These are phyloP conservation scores for Rhododendron simsii DNA, from an alignment of 148 eudicot species.

Conservation along the genomic window DNA sequence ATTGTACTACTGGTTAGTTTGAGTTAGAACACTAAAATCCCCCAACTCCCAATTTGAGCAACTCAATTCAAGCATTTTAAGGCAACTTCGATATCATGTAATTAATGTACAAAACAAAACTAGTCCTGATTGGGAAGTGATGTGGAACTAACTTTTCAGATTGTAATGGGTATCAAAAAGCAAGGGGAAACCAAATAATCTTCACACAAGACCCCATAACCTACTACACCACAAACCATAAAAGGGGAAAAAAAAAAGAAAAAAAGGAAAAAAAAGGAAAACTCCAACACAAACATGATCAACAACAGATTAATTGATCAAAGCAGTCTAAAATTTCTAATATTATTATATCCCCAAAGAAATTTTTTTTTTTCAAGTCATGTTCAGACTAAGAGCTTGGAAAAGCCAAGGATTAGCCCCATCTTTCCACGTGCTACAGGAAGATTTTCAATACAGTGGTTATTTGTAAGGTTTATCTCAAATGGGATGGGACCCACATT, in stretches of 20 bases:
- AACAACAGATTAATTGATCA: background rate
- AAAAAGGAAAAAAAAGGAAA: background rate
- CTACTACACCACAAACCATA: background rate
- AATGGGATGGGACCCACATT: no score
- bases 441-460: no score
- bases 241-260: background rate
- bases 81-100: background rate
- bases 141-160: background rate
- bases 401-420: slow-evolving; percentile 78
- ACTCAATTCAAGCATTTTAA: background rate
- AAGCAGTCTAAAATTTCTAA: background rate
- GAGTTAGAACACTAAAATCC: no score
- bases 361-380: slow-evolving; percentile 28
- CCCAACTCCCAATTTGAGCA: background rate
- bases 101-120: background rate
- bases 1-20: no score
- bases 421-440: no score
- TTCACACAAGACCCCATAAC: slow-evolving; percentile 15
- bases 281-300: background rate
- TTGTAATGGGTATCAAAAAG: slow-evolving; percentile 4
- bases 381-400: slow-evolving; percentile 55
- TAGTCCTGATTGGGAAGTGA: background rate
- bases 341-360: background rate
- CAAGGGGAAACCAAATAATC: slow-evolving; percentile 9
- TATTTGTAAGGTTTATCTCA: no score